Evolutionary conservation across 2,329 filamentous ascomycete genomes (phyloP), one percentile per base, ranked within the genome.

Genomic region (Hymenoscyphus salicellus): DNA sequence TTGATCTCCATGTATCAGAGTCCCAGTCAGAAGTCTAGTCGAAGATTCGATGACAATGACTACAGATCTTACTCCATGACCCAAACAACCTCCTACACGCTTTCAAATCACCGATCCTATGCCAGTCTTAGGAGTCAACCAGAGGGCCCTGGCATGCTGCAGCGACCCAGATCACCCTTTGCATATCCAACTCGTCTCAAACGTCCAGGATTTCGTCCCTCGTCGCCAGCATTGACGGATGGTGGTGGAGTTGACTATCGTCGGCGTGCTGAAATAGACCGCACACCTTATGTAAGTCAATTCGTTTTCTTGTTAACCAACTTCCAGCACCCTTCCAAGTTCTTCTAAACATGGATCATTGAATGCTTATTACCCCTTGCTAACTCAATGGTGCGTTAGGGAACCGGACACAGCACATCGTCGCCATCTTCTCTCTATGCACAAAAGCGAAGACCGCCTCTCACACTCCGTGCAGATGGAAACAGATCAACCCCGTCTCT

Each of bases 131-230:
- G 82, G 65, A 84, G 80, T 64, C 79, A 81, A 36, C 75, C 76
- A 23, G 82, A 82, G 58, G 73, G 73, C 26, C 72, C 72, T 55
- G 63, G 55, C 11, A 73, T 76, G 33, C 70, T 81, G 60, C 83
- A 84, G 68, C 79, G 84, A n/a, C 82, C 84, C 58, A 79, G 83
- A 33, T 86, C 85, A 26, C 84, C 85, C 0, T 86, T 84, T 66
- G 83, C 83, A 26, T 86, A 87, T 65, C 84, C 84, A 30, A 82
- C 84, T 56, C 81, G 84, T 20, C 74, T 86, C 38, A 85, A 81
- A 71, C 80, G 84, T 23, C 83, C 83, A 20, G 83, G 83, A 2
- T 75, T 75, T 61, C 73, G 73, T 2, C 74, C 74, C 49, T 74
- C 71, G 17, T 76, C 74, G 14, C 74, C 74, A 58, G 73, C 72